A percentile compares a stretch with the other conserved stretches of the same genome.
Conservation (phyloP, 306 rosid genomes). For the Sicyos edulis region DNA sequence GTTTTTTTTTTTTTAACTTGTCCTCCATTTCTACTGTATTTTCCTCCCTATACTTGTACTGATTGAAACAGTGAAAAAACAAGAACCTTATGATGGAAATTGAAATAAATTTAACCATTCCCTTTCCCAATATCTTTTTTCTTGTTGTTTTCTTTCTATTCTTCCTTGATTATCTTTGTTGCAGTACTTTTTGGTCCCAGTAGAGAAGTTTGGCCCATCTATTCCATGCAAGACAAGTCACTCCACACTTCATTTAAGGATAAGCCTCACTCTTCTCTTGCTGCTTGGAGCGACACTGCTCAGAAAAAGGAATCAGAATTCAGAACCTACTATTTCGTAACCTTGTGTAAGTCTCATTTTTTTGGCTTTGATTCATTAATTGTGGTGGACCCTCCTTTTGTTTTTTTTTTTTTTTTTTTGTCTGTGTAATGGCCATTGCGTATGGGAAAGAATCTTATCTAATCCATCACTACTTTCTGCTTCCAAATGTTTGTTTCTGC, state of each 20-base stretch:
- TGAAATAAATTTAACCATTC: constrained; percentile 46
- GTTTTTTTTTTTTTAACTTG: constrained; percentile 23
- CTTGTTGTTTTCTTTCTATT: constrained; percentile 20
- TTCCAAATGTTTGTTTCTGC: constrained; percentile 21
- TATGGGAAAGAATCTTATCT: constrained; percentile 33
- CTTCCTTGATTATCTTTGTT: constrained; percentile 28
- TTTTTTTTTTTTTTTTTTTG: neutral
- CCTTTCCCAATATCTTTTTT: constrained; percentile 20
- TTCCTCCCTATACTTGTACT: constrained; percentile 72
- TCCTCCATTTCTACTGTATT: constrained; percentile 49
- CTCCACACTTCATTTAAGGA: constrained; percentile 25
- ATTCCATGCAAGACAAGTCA: constrained; percentile 27
- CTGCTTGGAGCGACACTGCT: constrained; percentile 4
- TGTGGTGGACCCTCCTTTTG: constrained; percentile 38
- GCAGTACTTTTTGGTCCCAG: constrained; percentile 12
- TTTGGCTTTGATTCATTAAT: constrained; percentile 22
- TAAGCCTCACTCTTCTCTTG: constrained; percentile 1
- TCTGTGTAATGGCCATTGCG: constrained; percentile 18
- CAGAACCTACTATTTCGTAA: constrained; percentile 16
- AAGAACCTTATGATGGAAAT: constrained; percentile 31
- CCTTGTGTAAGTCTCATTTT: constrained; percentile 15
- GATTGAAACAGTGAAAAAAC: constrained; percentile 59
- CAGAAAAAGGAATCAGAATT: constrained; percentile 15
- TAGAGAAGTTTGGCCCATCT: neutral
- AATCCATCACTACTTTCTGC: constrained; percentile 26